Percentiles rank a stretch among this genome's conserved stretches.
Conservation (phyloP, 2,329 filamentous ascomycete genomes). For the Microdochium paspali region DNA sequence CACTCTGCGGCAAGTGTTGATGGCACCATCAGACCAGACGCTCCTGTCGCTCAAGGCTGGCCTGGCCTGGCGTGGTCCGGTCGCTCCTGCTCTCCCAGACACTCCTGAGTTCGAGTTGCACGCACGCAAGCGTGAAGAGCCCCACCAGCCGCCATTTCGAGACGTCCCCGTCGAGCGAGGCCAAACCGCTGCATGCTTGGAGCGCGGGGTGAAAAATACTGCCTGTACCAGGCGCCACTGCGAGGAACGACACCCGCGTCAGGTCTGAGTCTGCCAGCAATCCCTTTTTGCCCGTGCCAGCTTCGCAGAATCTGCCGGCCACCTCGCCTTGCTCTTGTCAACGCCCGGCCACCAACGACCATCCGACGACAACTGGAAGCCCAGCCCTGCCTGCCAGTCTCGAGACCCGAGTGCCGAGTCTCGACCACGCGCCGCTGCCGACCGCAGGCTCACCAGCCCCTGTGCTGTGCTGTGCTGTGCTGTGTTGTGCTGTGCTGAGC, state of each 20-base stretch:
- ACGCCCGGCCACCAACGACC: not conserved
- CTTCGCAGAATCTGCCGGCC: not conserved
- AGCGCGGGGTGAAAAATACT: conserved; percentile 1
- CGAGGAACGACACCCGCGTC: not conserved
- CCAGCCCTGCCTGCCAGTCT: too few species aligned
- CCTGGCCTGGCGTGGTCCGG: too few species aligned
- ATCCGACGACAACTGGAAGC: not conserved
- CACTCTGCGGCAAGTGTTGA: too few species aligned
- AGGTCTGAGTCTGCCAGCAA: conserved; percentile 1
- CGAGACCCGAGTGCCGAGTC: too few species aligned
- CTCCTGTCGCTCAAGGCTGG: too few species aligned
- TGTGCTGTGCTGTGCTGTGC: too few species aligned
- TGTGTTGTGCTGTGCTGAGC: too few species aligned
- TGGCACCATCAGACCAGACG: too few species aligned
- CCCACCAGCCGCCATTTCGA: not conserved
- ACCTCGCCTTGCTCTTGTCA: not conserved
- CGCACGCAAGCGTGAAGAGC: not conserved
- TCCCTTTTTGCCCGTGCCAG: not conserved
- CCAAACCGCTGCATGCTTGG: not conserved
- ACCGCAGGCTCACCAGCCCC: not conserved
- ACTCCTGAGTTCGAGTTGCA: not conserved
- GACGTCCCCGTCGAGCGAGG: not conserved
- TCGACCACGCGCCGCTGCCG: not conserved
- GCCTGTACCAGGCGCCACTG: not conserved
- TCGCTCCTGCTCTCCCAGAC: too few species aligned